Evolutionary conservation across 1,284 basidiomycete species (phyloP), one percentile per base, ranked within the genome.

Genomic region (Ceratobasidium sp.): DNA sequence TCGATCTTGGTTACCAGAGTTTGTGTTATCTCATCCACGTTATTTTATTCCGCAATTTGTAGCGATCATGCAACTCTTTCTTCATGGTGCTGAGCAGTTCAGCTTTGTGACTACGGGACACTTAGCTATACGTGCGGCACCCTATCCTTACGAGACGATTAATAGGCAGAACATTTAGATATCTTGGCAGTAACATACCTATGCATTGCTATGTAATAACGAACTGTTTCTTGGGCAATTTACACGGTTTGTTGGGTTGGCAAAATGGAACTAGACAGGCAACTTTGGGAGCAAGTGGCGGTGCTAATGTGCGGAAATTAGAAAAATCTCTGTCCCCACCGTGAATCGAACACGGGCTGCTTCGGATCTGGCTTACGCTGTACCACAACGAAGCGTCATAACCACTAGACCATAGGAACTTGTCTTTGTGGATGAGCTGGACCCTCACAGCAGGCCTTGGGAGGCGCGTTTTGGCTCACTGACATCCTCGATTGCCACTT

Each of bases 281-380:
- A 11, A 4, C 36, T 41, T 41, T n/a, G n/a, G n/a, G 11, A 41
- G 36, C 36, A 41, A 41, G 36, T 41, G 36, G 36, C 36, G 36
- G 36, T 41, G 36, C 36, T 41, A 41, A 4, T 41, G 4, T 4
- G 36, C 36, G 17, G 14, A 36, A 33, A 29, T 6, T 36, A n/a
- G 27, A 36, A 53, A 51, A 71, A 48, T 45, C 33, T 24, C 15
- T 67, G 65, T 54, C 65, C 65, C 65, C 65, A 51, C 65, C 65
- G 65, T 67, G 65, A 67, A 67, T 67, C 65, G 65, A 67, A 67
- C 65, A 67, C 65, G 65, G 65, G 65, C 65, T 67, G 65, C 65
- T 67, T 67, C 65, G 65, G 65, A 67, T 50, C 33, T n/a, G 47
- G 15, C 15, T 24, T 17, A 9, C 2, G 24, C 9, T 9, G 4